Evolutionary conservation across 139 green algal species (phyloP), one percentile per base, ranked within the genome.

Genomic region (Coccomyxa sp.): DNA sequence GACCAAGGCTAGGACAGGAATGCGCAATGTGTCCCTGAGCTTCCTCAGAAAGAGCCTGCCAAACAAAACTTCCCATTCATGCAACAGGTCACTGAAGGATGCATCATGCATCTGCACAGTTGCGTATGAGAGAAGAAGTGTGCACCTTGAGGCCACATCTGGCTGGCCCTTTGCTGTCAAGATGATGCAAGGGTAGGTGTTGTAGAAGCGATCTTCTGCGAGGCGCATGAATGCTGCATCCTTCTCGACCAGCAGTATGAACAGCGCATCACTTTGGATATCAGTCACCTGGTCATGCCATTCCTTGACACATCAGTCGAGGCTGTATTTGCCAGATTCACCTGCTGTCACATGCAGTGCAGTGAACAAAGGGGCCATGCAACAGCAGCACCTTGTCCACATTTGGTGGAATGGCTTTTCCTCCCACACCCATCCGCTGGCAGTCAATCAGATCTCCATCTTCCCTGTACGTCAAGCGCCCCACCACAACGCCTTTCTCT

Each of bases 211-310:
- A 88, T 98, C 95, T 85, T 98, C 96, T 4, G 96, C 96, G 57
- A 99, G 92, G 9, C 96, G 93, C 95, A 98, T 98, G 90, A 98
- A 99, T 17, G 96, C 96, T 0, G 96, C 96, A 82, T 99, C 96
- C 91, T 99, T 99, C 90, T 99, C 96, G 75, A 99, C 96, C 83
- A 99, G 88, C 89, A 99, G 88, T 80, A 99, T 97, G 89, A 99
- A 98, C 81, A 93, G 84, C 0, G 96, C 96, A 79, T 98, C 93
- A 38, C 82, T 92, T 31, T 80, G 17, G n/a, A 99, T 92, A 76
- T 94, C 87, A 10, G 88, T 85, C 59, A 96, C 94, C 93, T 95
- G 91, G 68, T 51, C 13, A 11, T n/a, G 27, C 12, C 67, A 84
- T n/a, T 21, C 63, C 63, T 71, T 1, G 18, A 71, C 18, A 71